Evolutionary conservation across 371 early-diverging fungal species (phyloP).

Genomic region (Aphelidium insulamus): DNA sequence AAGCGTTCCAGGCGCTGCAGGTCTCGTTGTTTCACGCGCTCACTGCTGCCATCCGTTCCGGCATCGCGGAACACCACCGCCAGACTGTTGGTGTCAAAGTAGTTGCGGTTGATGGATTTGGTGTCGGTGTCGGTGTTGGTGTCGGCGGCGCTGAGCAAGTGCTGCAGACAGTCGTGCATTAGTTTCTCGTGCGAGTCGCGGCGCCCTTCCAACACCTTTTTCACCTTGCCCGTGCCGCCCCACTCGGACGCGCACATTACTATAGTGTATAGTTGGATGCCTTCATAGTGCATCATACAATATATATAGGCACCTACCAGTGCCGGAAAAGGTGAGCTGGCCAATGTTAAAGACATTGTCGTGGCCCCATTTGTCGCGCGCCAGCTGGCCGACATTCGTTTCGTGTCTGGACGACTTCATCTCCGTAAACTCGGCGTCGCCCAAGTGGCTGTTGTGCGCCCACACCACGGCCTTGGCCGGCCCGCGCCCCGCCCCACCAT

Average conservation of each 20-base stretch:
- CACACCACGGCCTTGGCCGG: slow-evolving; percentile 10
- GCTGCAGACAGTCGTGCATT: neutral
- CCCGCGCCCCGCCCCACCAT: slow-evolving; percentile 1
- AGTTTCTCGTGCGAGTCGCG: neutral
- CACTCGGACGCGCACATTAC: slow-evolving; percentile 6
- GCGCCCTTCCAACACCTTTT: slow-evolving; percentile 2
- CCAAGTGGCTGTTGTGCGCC: slow-evolving; percentile 12
- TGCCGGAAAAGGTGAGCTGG: slow-evolving; percentile 8
- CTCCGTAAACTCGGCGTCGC: slow-evolving; percentile 9
- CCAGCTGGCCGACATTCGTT: slow-evolving; percentile 12
- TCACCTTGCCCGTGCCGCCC: slow-evolving; percentile 4
- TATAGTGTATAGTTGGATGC: too few relatives aligned
- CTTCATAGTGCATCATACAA: too few relatives aligned
- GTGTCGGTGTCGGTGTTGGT: too few relatives aligned
- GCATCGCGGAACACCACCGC: neutral
- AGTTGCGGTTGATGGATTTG: too few relatives aligned
- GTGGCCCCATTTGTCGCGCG: slow-evolving; percentile 8
- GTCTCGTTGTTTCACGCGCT: neutral
- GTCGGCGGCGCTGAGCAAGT: neutral
- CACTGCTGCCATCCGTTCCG: neutral
- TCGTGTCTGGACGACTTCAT: slow-evolving; percentile 6
- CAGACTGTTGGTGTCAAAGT: too few relatives aligned
- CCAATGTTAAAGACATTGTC: slow-evolving; percentile 8
- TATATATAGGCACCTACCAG: slow-evolving; percentile 1
- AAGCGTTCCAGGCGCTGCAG: slow-evolving; percentile 7